Base-by-base conservation (phyloP, 345 rosid species). In the Limnanthes douglasii region DNA sequence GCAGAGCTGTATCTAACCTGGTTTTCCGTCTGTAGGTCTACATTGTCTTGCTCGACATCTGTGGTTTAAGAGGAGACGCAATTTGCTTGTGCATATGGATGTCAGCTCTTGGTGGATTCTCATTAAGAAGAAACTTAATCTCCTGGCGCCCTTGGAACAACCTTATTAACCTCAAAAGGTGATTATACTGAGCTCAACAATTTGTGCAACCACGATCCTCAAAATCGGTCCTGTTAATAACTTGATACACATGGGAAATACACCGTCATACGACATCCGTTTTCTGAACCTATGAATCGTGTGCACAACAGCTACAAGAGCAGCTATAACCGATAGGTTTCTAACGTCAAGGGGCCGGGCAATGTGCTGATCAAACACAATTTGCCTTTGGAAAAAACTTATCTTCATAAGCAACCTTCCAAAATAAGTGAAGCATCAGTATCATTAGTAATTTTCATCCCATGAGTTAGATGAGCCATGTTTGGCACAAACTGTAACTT, bases 321-420 rank as follows among this genome's bases (percentile, higher is more conserved):
- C 93, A 11, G 99, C 99, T 60, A 96, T 96, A 8, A 90, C 86
- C 0, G 96, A 90, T 34, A 90, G 51, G 59, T 81, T 85, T 51
- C 99, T 70, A 21, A 85, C 94, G 35, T 90, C 99, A 8, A 90
- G 88, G 5, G 96, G 81, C 96, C 96, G 85, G 35, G 99, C 99
- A 13, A 90, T 78, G 45, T 78, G 96, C 57, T 90, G 96, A 57
- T 90, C 93, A 21, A 81, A 90, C 38, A 90, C 96, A 11, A 90
- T 85, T n/a, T 34, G 99, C 96, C 58, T 90, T 90, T 0, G 96
- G 96, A 50, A 81, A 90, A 52, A 90, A 93, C 68, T 90, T 90
- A 46, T 81, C 85, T 64, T 90, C 96, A 11, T 85, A 85, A 0
- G 96, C 88, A 15, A 90, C 99, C 72, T 90, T 85, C 96, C 96